A percentile compares a stretch with the other conserved stretches of the same genome.
Evolutionary conservation across 2,329 filamentous ascomycete species (phyloP).

Genomic region (Cladobotryum mycophilum): DNA sequence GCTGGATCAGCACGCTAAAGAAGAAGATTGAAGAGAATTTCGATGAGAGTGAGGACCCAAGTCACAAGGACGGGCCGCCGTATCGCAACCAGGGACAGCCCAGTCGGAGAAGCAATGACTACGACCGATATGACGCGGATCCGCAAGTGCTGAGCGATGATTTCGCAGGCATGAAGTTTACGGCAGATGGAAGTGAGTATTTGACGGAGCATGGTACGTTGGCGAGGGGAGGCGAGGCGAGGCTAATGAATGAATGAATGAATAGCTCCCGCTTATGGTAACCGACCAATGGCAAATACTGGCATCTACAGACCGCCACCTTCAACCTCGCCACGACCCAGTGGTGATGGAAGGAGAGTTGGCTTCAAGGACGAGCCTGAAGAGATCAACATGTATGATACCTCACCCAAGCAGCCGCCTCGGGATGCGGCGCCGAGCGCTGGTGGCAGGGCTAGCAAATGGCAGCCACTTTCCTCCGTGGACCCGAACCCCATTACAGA

Average conservation of each 20-base stretch:
- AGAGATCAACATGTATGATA: constrained; percentile 71
- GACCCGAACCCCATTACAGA: constrained; percentile 77
- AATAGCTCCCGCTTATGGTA: constrained; percentile 27
- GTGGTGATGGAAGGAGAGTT: constrained; percentile 43
- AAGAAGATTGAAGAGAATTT: constrained; percentile 92
- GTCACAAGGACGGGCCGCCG: constrained; percentile 25
- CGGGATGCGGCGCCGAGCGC: constrained; percentile 41
- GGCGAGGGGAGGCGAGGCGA: too few species aligned
- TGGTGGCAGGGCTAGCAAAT: constrained; percentile 74
- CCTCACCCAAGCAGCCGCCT: constrained; percentile 49
- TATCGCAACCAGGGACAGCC: constrained; percentile 52
- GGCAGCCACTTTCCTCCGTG: constrained; percentile 85
- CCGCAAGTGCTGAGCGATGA: constrained; percentile 86
- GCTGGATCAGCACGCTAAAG: constrained; percentile 84
- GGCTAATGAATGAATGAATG: not conserved
- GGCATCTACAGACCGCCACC: constrained; percentile 69
- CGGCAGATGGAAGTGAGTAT: constrained; percentile 54
- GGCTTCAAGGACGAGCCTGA: constrained; percentile 61
- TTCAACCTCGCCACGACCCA: constrained; percentile 44
- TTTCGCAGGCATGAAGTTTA: constrained; percentile 66
- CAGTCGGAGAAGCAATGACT: constrained; percentile 72
- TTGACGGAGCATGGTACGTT: too few species aligned
- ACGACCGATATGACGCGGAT: constrained; percentile 90
- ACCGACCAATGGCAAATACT: constrained; percentile 65
- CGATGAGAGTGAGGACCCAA: constrained; percentile 54